Evolutionary conservation across 495 filamentous ascomycete genomes (phyloP), one percentile per base, ranked within the genome.

Genomic region (Xylaria palmicola): DNA sequence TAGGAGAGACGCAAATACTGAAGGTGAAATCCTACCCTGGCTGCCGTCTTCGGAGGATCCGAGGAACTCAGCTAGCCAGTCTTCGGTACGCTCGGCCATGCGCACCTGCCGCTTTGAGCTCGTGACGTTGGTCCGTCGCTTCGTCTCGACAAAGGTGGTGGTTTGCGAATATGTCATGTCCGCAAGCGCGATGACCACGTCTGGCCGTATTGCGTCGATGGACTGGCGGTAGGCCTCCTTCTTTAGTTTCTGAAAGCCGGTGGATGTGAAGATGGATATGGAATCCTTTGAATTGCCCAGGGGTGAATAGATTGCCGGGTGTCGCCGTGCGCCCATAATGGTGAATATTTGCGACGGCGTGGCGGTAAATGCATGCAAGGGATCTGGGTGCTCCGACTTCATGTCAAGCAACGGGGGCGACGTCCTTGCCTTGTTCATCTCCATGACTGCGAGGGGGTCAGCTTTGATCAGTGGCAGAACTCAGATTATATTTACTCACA

Each of bases 21-120:
- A 68, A 24, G 72, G 56, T 24, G 55, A 66, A 8, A 72, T 67
- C 27, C 72, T 69, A 7, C 71, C 64, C 20, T 68, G 69, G n/a
- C 70, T 60, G 19, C 40, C 55, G 12, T 73, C 69, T 10, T 76
- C 75, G 0, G 72, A 65, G 13, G 72, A 62, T 4, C 75, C 74
- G 37, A 86, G 77, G 30, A 93, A 71, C 37, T 86, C 78, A 17
- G 81, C 79, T 19, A 91, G 79, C 85, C 87, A 95, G 9, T 79
- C 77, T 68, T 90, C 86, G 0, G 91, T 95, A 50, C 94, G 78
- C 64, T 95, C 91, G 3, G 85, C 87, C 89, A 97, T 97, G 71
- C 90, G 92, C 8, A 83, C 82, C 19, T 84, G 81, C 34, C 92
- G 78, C 64, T 92, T 94, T 26, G 79, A 74, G 10, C 88, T 87